Evolutionary conservation across 257 asterid genomes (phyloP), one percentile per base, ranked within the genome.

Genomic region (Fraxinus anomala): DNA sequence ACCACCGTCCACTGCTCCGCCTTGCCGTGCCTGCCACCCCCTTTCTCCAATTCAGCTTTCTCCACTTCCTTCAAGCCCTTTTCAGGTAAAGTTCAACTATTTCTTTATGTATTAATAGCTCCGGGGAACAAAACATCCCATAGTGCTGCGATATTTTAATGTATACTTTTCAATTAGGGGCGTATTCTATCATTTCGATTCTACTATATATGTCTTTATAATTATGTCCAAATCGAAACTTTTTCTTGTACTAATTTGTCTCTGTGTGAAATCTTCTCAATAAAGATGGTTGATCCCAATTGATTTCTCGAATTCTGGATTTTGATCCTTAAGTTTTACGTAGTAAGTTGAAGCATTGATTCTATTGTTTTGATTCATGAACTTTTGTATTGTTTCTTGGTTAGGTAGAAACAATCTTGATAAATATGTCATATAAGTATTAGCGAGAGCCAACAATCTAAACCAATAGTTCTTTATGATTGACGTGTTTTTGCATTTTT

Each of bases 21-120:
- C 34, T 76, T 89, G 80, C 91, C 97, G 36, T 89, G 40, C 76
- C 88, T 91, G 3, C 90, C 92, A 16, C 77, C 94, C 40, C 84
- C 89, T 11, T 81, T 80, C 54, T 76, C 88, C 21, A 28, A 78
- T 36, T 9, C 76, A 10, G 76, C 85, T 23, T 78, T 85, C 56
- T 80, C 89, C 65, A 42, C 91, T 77, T 82, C 89, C 30, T 36
- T 88, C 82, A 85, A 87, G 85, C 81, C 69, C 17, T 76, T 85
- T 83, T 81, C 88, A 81, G 96, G 98, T 92, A 78, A 71, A 40
- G 72, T n/a, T 40, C n/a, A 33, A 24, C 71, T 70, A 7, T 14
- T 33, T 49, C 47, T 34, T 24, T 10, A 23, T 36, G 19, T 76
- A 10, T n/a, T 17, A 9, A 40, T 40, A 40, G 49, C 49, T 40